Percentiles rank a stretch among this genome's conserved stretches.
Conservation (phyloP, 73 alveolate species). For the Paramecium sonneborni region DNA sequence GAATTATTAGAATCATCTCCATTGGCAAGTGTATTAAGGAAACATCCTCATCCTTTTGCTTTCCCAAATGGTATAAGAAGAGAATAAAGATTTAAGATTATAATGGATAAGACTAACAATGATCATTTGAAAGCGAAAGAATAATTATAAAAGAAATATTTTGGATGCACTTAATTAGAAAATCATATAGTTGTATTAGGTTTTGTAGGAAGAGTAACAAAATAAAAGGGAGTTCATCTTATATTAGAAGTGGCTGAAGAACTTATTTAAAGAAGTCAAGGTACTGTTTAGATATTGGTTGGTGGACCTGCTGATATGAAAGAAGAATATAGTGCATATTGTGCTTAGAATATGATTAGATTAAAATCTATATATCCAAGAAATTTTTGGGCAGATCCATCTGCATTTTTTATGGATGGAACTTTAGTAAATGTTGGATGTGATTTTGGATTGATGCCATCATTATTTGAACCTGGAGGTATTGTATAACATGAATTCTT, state of each 20-base stretch:
- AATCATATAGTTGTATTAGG: conserved; percentile 87
- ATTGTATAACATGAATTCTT: conserved; percentile 99
- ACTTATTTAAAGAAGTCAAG: conserved; percentile 76
- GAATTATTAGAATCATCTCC: conserved; percentile 91
- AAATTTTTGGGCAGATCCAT: conserved; percentile 98
- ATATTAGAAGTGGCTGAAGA: conserved; percentile 95
- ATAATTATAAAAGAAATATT: conserved; percentile 88
- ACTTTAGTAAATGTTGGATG: conserved; percentile 94
- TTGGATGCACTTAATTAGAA: conserved; percentile 83
- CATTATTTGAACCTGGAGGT: conserved; percentile 99
- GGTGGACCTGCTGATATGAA: conserved; percentile 95
- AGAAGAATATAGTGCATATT: conserved; percentile 92
- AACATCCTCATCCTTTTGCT: conserved; percentile 90
- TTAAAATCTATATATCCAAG: conserved; percentile 89
- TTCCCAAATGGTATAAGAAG: conserved; percentile 97
- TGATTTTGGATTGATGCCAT: conserved; percentile 98
- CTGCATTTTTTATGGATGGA: conserved; percentile 96
- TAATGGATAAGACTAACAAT: conserved; percentile 80
- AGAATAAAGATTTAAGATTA: conserved; percentile 82
- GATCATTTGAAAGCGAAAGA: conserved; percentile 92
- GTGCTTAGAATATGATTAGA: conserved; percentile 85
- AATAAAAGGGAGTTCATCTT: conserved; percentile 97
- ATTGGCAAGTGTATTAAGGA: conserved; percentile 75
- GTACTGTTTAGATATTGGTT: conserved; percentile 87
- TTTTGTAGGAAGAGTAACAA: conserved; percentile 97